Base-by-base conservation (phyloP, 805 yeast genomes). In the Kuraishia borneana region DNA sequence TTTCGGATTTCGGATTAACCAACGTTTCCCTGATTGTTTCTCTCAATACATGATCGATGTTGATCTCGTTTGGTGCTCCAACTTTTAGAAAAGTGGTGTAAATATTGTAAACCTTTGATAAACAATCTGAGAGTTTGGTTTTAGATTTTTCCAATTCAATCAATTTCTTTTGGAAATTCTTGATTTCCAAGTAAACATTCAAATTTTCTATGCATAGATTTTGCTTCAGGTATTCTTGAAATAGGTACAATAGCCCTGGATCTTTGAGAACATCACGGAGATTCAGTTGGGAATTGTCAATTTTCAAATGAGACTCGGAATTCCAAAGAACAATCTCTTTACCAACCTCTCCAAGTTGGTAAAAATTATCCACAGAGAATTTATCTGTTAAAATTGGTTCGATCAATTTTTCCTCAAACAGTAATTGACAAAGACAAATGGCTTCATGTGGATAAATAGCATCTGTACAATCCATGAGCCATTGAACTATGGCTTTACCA, bases 391-490 rank as follows among this genome's bases (percentile, higher is more conserved):
- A 41, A 5, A 73, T 60, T 0, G 76, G 70, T 14, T 56, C 54
- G 18, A 80, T 61, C 5, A 78, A 50, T 0, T 65, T 66, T 27
- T 58, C 44, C 32, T 61, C 65, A 25, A 70, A 41, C 37, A 82
- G 67, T 9, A 72, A 47, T 3, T 65, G 60, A 1, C 77, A 72
- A 9, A 80, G 54, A 17, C 66, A 66, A 0, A 60, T 47, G 0
- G 84, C 80, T 38, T 74, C 83, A 9, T 58, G 56, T 0, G 55
- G 48, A 34, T 65, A 65, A 42, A 76, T 51, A 1, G 78, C 61
- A 46, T 83, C 92, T 1, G 95, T 82, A 48, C 96, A 87, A 42
- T 89, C 97, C 73, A 80, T 66, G 5, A 89, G 47, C 95, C 95
- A 89, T 47, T 87, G 96, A 54, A 76, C 68, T 1, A 80, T 60